Evolutionary conservation across 139 green algal genomes (phyloP).

Genomic region (Micractinium conductrix): DNA sequence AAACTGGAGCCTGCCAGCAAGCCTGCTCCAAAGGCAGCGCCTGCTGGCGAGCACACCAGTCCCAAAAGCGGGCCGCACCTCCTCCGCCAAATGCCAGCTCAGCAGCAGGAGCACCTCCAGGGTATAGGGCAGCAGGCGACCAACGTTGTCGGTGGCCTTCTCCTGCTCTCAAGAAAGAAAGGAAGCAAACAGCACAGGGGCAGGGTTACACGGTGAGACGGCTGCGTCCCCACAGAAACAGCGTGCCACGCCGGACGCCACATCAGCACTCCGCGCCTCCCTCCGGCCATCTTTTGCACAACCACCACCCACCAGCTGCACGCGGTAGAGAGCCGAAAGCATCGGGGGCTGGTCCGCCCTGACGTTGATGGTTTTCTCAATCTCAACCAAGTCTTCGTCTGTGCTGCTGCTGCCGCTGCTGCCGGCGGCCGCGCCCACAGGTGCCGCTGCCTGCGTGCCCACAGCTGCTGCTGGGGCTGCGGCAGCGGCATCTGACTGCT

Average conservation of each 20-base stretch:
- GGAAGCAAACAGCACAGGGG: neutral
- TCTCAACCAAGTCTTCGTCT: slow-evolving; percentile 36
- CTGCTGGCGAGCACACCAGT: no score
- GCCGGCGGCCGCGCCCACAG: neutral
- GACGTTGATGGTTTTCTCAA: slow-evolving; percentile 38
- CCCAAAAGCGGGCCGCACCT: slow-evolving; percentile 23
- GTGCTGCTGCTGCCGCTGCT: neutral
- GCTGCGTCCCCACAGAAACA: no score
- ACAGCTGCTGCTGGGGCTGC: neutral
- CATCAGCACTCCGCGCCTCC: no score
- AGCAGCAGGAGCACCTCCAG: slow-evolving; percentile 51
- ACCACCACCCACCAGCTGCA: slow-evolving; percentile 16
- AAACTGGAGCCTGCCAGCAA: no score
- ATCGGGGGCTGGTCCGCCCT: slow-evolving; percentile 34
- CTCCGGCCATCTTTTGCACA: no score
- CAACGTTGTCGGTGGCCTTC: slow-evolving; percentile 34
- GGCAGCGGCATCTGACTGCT: neutral
- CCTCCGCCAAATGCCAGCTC: slow-evolving; percentile 48
- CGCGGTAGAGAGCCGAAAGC: slow-evolving; percentile 30
- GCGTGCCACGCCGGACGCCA: no score
- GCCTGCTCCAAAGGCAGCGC: no score
- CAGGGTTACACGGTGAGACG: no score
- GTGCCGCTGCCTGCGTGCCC: neutral
- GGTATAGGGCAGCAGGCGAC: slow-evolving; percentile 26
- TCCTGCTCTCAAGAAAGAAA: neutral